These are phyloP conservation scores for Paraphoma chrysanthemicola DNA, from an alignment of 2,329 filamentous ascomycete genomes.

Conservation along the genomic window DNA sequence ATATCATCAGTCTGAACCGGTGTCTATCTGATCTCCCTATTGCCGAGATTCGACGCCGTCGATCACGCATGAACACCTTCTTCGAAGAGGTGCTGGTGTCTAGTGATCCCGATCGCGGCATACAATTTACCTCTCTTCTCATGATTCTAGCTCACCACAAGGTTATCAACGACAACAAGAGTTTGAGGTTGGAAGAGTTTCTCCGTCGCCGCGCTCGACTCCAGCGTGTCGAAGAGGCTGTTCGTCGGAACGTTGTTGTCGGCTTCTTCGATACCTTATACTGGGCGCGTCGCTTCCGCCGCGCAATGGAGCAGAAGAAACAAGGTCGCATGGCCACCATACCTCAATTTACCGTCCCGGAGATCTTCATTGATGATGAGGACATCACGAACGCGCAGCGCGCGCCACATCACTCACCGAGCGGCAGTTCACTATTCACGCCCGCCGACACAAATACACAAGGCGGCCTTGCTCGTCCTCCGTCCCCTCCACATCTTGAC, in stretches of 20 bases:
- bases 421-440: constrained; percentile 42
- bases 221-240: constrained; percentile 93
- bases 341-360: constrained; percentile 82
- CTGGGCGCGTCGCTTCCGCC: constrained; percentile 83
- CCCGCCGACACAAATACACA: constrained; percentile 35
- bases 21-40: constrained; percentile 78
- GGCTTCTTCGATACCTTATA: constrained; percentile 96
- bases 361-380: constrained; percentile 88
- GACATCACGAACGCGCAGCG: constrained; percentile 56
- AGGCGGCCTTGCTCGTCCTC: constrained; percentile 33
- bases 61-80: constrained; percentile 88
- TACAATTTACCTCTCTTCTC: constrained; percentile 88
- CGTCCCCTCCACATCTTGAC: constrained; percentile 36
- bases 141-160: constrained; percentile 99
- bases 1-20: constrained; percentile 76
- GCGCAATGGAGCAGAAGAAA: constrained; percentile 73
- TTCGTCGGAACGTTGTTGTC: constrained; percentile 85
- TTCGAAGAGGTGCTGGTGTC: constrained; percentile 96
- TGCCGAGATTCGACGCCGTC: constrained; percentile 73
- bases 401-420: constrained; percentile 39
- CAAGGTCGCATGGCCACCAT: constrained; percentile 76
- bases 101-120: constrained; percentile 85
- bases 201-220: constrained; percentile 86
- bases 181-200: constrained; percentile 90
- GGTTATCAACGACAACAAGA: constrained; percentile 97